Evolutionary conservation across 2,329 filamentous ascomycete genomes (phyloP).

Genomic region (Monilinia vaccinii-corymbosi): DNA sequence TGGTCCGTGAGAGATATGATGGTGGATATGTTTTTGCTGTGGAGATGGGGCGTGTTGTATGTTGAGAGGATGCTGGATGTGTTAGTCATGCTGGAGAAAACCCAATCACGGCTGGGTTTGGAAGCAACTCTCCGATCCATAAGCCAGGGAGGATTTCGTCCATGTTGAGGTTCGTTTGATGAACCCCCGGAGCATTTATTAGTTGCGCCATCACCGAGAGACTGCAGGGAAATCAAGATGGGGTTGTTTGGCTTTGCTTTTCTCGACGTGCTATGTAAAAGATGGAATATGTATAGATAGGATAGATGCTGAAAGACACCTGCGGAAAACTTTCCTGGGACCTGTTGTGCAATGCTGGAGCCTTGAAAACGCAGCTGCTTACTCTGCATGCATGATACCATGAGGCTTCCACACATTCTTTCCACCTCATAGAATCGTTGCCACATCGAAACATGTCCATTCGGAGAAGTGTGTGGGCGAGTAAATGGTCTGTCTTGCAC

Average conservation of each 20-base stretch:
- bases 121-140: background rate
- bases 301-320: background rate
- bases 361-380: background rate
- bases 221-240: too few relatives aligned
- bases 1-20: background rate
- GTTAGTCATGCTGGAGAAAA: background rate
- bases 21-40: background rate
- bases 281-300: background rate
- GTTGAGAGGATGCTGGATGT: background rate
- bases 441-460: background rate
- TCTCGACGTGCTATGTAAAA: background rate
- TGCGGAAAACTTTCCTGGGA: background rate
- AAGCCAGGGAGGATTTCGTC: background rate
- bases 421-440: background rate
- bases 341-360: background rate
- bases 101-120: background rate
- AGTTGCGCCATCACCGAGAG: background rate
- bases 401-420: background rate
- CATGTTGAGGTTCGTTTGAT: background rate
- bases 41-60: background rate
- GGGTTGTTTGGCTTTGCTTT: background rate
- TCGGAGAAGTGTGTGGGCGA: background rate
- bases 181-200: background rate
- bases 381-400: background rate
- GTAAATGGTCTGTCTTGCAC: too few relatives aligned